These are phyloP conservation scores for Chenopodium formosanum DNA, from an alignment of 148 eudicot genomes.

Conservation along the genomic window DNA sequence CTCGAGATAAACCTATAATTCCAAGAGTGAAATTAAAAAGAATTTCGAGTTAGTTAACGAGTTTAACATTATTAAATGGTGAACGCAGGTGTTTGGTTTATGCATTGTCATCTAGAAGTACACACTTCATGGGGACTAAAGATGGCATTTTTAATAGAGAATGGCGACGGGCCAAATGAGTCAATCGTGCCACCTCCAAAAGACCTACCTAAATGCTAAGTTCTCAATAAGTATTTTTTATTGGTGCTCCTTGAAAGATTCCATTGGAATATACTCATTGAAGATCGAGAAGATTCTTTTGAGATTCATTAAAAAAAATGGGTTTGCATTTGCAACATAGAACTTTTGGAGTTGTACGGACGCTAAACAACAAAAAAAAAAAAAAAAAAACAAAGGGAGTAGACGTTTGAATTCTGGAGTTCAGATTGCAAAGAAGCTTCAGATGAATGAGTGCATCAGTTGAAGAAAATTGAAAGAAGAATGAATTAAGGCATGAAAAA, in stretches of 20 bases:
- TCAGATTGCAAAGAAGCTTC: conserved; percentile 9
- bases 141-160: conserved; percentile 70
- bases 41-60: no score
- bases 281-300: conserved; percentile 19
- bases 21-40: background rate
- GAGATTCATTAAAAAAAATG: conserved; percentile 13
- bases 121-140: conserved; percentile 82
- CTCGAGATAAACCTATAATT: background rate
- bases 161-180: conserved; percentile 59
- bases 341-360: conserved; percentile 3
- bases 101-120: conserved; percentile 79
- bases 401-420: background rate
- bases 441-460: background rate
- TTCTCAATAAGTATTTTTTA: no score
- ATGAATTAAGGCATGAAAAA: background rate
- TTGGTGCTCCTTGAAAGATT: background rate
- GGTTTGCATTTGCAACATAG: background rate
- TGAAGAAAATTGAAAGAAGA: background rate
- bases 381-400: background rate
- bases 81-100: conserved; percentile 66
- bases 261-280: conserved; percentile 9
- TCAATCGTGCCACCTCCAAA: conserved; percentile 62
- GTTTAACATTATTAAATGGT: background rate
- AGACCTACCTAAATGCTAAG: conserved; percentile 62
- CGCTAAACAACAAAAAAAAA: background rate